Conservation (phyloP, 2,329 filamentous ascomycete genomes). For the Diaporthe ampelina region DNA sequence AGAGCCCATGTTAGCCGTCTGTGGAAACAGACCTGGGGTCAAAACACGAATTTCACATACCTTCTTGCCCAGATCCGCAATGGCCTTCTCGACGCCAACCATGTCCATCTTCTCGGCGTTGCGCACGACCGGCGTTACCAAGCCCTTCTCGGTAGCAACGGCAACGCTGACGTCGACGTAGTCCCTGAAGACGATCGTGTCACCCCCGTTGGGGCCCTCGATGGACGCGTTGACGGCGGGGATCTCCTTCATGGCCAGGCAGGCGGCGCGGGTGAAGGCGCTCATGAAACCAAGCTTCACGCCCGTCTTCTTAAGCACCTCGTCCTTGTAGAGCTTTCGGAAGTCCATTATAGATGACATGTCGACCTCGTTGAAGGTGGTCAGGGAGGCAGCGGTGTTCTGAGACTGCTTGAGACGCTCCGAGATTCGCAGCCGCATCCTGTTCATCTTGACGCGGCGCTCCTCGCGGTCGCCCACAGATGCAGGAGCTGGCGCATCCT, state of each 20-base stretch:
- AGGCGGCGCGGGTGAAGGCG: slow-evolving; percentile 90
- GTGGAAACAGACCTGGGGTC: background rate
- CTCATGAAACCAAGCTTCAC: slow-evolving; percentile 99
- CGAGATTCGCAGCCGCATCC: slow-evolving; percentile 96
- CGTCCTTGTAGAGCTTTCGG: slow-evolving; percentile 97
- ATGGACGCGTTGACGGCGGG: slow-evolving; percentile 97
- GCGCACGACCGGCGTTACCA: slow-evolving; percentile 96
- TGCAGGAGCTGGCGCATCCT: slow-evolving; percentile 54
- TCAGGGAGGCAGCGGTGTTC: slow-evolving; percentile 96
- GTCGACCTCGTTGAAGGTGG: slow-evolving; percentile 99
- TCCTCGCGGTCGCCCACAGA: slow-evolving; percentile 83
- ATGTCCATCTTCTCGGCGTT: slow-evolving; percentile 93
- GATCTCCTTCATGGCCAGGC: slow-evolving; percentile 95
- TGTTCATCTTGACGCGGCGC: slow-evolving; percentile 98
- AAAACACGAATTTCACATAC: slow-evolving; percentile 58
- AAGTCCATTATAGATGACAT: slow-evolving; percentile 99
- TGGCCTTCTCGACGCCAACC: slow-evolving; percentile 89
- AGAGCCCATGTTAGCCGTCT: background rate
- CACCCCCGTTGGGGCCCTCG: slow-evolving; percentile 92
- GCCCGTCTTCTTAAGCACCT: slow-evolving; percentile 93
- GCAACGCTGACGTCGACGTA: slow-evolving; percentile 98
- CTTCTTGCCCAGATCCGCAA: slow-evolving; percentile 97
- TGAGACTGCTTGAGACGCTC: slow-evolving; percentile 99
- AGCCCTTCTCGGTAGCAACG: slow-evolving; percentile 96
- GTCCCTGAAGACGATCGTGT: slow-evolving; percentile 98